Conservation (phyloP, 2,329 filamentous ascomycete species). For the Sporothrix humicola region DNA sequence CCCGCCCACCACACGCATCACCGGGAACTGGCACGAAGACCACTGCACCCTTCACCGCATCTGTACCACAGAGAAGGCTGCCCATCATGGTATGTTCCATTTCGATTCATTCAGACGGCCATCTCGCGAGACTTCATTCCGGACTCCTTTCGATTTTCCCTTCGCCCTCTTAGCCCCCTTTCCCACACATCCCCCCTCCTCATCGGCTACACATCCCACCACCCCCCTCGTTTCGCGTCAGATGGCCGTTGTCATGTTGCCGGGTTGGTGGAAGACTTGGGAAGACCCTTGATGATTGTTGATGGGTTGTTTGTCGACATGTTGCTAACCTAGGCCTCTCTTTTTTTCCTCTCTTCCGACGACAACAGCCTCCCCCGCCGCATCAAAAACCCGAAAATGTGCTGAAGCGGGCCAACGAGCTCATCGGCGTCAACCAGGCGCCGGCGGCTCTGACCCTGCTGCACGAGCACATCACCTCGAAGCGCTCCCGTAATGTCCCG, state of each 20-base stretch:
- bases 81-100: conserved; percentile 54
- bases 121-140: not conserved
- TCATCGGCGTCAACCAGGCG: conserved; percentile 95
- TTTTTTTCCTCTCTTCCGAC: conserved; percentile 11
- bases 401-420: conserved; percentile 96
- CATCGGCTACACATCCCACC: conserved; percentile 16
- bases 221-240: conserved; percentile 17
- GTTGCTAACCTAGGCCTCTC: conserved; percentile 30
- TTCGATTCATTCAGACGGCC: not conserved
- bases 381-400: conserved; percentile 99
- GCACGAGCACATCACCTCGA: conserved; percentile 98
- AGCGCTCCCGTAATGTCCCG: conserved; percentile 95
- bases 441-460: conserved; percentile 91
- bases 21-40: conserved; percentile 33
- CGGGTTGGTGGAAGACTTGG: not conserved
- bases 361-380: conserved; percentile 79
- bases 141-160: not conserved
- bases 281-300: not conserved
- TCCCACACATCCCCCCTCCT: not conserved
- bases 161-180: not conserved
- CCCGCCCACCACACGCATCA: conserved; percentile 26
- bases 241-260: conserved; percentile 1
- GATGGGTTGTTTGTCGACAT: conserved; percentile 26
- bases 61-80: conserved; percentile 54
- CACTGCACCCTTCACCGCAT: conserved; percentile 26